A percentile compares a stretch with the other conserved stretches of the same genome.
These are phyloP conservation scores for Chlorella sp. DNA, from an alignment of 139 green algal genomes.

Conservation along the genomic window DNA sequence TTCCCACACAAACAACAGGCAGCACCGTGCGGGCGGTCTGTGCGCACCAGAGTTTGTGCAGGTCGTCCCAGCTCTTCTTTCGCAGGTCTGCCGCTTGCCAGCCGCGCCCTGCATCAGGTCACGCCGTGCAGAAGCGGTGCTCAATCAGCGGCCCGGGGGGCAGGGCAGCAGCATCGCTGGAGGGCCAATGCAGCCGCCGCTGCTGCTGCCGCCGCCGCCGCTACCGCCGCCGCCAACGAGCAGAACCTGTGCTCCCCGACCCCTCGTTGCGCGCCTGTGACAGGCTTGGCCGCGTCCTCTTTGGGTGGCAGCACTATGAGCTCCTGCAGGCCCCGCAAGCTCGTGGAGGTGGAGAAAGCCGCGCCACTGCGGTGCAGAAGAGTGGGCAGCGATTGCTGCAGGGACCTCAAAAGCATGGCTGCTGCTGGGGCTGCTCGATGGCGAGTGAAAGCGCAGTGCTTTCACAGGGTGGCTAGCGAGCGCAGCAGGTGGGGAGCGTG, in stretches of 20 bases:
- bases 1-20: not conserved
- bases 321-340: slow-evolving; percentile 26
- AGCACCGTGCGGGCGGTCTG: not conserved
- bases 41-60: slow-evolving; percentile 80
- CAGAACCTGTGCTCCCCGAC: not conserved
- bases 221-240: no score
- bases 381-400: slow-evolving; percentile 20
- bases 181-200: not conserved
- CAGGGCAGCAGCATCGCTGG: not conserved
- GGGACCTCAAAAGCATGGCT: not conserved
- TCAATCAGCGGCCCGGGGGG: no score
- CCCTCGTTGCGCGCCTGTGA: not conserved
- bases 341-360: slow-evolving; percentile 1
- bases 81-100: slow-evolving; percentile 79
- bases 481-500: no score
- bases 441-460: not conserved
- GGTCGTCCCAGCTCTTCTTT: slow-evolving; percentile 80
- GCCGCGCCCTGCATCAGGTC: slow-evolving; percentile 51
- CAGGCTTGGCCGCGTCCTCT: slow-evolving; percentile 1
- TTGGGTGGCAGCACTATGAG: slow-evolving; percentile 33
- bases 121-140: not conserved
- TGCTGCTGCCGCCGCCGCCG: not conserved
- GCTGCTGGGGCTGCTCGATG: not conserved
- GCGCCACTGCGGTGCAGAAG: slow-evolving; percentile 19
- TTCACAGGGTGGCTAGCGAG: no score